Percentiles rank a stretch among this genome's conserved stretches.
Conservation (phyloP, 768 basidiomycete genomes). For the Gloeophyllum trabeum region DNA sequence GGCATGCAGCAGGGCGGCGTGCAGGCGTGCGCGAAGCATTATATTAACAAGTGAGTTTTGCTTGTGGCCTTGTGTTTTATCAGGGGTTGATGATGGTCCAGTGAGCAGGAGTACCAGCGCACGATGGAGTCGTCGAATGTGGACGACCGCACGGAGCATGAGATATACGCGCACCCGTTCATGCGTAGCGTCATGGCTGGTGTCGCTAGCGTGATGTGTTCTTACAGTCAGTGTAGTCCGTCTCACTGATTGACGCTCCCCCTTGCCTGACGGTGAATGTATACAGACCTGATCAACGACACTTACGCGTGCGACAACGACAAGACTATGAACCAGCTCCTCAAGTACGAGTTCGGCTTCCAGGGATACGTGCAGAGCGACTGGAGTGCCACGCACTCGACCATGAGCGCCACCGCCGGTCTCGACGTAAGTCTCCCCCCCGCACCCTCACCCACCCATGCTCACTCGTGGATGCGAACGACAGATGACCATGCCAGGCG, state of each 20-base stretch:
- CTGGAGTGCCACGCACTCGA: slow-evolving; percentile 58
- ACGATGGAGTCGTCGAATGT: slow-evolving; percentile 51
- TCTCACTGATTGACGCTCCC: slow-evolving; percentile 5
- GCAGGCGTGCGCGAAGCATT: slow-evolving; percentile 82
- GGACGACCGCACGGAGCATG: slow-evolving; percentile 72
- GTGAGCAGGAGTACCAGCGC: slow-evolving; percentile 60
- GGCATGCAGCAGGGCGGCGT: slow-evolving; percentile 75
- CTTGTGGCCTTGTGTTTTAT: neutral
- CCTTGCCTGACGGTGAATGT: slow-evolving; percentile 5
- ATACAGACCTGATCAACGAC: slow-evolving; percentile 50
- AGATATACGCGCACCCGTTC: slow-evolving; percentile 65
- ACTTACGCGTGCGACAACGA: slow-evolving; percentile 71
- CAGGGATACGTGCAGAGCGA: slow-evolving; percentile 73
- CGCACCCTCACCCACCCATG: neutral
- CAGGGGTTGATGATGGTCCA: slow-evolving; percentile 12
- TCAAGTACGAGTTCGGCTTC: slow-evolving; percentile 69
- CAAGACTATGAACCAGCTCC: slow-evolving; percentile 58
- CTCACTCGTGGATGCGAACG: neutral
- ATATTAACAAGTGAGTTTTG: slow-evolving; percentile 55
- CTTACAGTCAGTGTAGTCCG: slow-evolving; percentile 39
- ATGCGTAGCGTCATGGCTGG: slow-evolving; percentile 65
- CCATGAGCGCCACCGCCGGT: slow-evolving; percentile 46
- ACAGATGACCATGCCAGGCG: slow-evolving; percentile 68
- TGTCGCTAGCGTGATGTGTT: slow-evolving; percentile 66
- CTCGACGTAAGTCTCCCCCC: slow-evolving; percentile 38